These are phyloP conservation scores for Trypanosoma lewisi DNA, from an alignment of 208 protist species.

Conservation along the genomic window DNA sequence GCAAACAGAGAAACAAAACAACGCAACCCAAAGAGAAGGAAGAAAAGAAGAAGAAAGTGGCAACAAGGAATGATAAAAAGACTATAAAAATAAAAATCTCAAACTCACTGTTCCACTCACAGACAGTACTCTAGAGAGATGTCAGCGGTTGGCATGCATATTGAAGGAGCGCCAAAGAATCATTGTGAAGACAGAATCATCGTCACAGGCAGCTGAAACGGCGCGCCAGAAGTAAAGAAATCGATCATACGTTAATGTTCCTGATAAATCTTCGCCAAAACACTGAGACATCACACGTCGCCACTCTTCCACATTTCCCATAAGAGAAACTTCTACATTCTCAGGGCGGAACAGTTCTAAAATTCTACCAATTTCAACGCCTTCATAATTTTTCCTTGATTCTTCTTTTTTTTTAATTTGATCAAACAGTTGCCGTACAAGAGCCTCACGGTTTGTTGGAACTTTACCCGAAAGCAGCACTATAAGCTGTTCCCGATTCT, in stretches of 20 bases:
- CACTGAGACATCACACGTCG: slow-evolving; percentile 35
- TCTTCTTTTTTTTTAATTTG: slow-evolving; percentile 25
- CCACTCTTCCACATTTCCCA: slow-evolving; percentile 41
- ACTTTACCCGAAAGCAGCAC: slow-evolving; percentile 43
- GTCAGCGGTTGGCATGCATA: slow-evolving; percentile 39
- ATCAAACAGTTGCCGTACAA: slow-evolving; percentile 67
- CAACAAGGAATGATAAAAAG: no score
- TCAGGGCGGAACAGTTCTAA: slow-evolving; percentile 43
- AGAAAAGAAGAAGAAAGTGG: background rate
- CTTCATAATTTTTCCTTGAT: background rate
- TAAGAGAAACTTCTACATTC: slow-evolving; percentile 38
- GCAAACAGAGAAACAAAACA: background rate
- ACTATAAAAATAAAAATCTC: no score
- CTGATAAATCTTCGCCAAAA: slow-evolving; percentile 16
- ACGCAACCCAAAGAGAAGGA: background rate
- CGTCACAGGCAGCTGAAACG: slow-evolving; percentile 67
- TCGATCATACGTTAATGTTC: slow-evolving; percentile 41
- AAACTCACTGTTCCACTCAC: no score
- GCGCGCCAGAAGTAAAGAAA: slow-evolving; percentile 80
- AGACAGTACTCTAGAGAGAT: background rate
- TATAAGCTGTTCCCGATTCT: slow-evolving; percentile 54
- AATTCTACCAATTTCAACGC: slow-evolving; percentile 22
- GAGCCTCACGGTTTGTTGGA: slow-evolving; percentile 50
- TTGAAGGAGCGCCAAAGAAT: slow-evolving; percentile 77
- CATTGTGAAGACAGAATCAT: slow-evolving; percentile 81